Conservation (phyloP, 352 stramenopile genomes). For the Globisporangium rhizosaccharum region DNA sequence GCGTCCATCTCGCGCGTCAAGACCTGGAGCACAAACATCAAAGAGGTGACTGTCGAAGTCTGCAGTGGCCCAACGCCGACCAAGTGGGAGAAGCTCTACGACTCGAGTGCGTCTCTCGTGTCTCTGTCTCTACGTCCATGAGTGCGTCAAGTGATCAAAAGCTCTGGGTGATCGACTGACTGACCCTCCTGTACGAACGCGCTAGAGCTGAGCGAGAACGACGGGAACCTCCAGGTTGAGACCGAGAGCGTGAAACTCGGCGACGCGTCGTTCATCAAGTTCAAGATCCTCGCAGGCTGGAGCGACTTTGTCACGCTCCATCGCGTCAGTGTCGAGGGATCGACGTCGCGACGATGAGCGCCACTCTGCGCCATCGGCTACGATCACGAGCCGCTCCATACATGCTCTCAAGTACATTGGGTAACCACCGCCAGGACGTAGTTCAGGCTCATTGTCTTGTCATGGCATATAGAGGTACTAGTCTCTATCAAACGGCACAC, state of each 20-base stretch:
- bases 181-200: not conserved
- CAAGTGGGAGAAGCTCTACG: slow-evolving; percentile 80
- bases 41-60: slow-evolving; percentile 64
- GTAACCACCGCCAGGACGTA: too few relatives aligned
- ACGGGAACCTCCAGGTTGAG: slow-evolving; percentile 79
- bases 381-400: too few relatives aligned
- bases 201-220: slow-evolving; percentile 71
- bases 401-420: too few relatives aligned
- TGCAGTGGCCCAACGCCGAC: slow-evolving; percentile 61
- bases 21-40: slow-evolving; percentile 73
- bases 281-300: slow-evolving; percentile 82
- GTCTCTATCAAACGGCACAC: not conserved
- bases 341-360: slow-evolving; percentile 28
- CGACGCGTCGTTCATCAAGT: slow-evolving; percentile 78
- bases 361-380: too few relatives aligned
- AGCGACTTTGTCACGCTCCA: slow-evolving; percentile 75
- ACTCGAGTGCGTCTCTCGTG: slow-evolving; percentile 41
- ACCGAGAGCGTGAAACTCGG: slow-evolving; percentile 66
- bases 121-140: not conserved
- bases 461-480: too few relatives aligned
- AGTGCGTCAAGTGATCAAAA: not conserved
- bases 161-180: not conserved
- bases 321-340: slow-evolving; percentile 77
- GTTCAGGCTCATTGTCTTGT: too few relatives aligned
- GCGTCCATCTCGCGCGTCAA: slow-evolving; percentile 75